These are phyloP conservation scores for Geotrichum bryndzae DNA, from an alignment of 1,139 yeast genomes.

Conservation along the genomic window DNA sequence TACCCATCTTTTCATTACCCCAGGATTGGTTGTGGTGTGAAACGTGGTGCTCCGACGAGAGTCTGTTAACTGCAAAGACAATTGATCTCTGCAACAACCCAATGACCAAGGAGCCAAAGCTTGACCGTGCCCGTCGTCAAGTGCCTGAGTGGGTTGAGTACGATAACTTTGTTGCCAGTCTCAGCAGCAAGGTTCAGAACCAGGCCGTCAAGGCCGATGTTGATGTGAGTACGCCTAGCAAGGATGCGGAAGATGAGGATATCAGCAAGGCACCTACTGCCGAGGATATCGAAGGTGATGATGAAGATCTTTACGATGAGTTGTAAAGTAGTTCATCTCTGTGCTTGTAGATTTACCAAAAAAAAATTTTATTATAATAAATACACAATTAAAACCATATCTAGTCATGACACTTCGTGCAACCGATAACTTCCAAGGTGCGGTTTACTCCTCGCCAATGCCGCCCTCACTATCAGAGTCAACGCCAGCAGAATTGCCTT, in stretches of 20 bases:
- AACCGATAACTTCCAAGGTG: not conserved
- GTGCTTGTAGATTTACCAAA: not conserved
- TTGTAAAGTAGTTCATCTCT: not conserved
- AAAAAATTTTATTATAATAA: not conserved
- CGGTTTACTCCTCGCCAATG: not conserved
- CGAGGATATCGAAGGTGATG: constrained; percentile 2
- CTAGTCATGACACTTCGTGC: not conserved
- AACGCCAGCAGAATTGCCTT: not conserved
- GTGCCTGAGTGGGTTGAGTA: constrained; percentile 72
- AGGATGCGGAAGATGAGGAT: constrained; percentile 18
- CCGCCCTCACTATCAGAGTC: not conserved
- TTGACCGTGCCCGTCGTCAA: constrained; percentile 66
- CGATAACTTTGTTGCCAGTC: constrained; percentile 46
- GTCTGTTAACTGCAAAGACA: constrained; percentile 58
- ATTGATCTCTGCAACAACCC: constrained; percentile 84
- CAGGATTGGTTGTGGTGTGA: constrained; percentile 93
- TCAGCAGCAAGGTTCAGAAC: constrained; percentile 21
- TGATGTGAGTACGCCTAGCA: constrained; percentile 19
- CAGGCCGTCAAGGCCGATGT: constrained; percentile 16
- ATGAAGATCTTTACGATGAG: constrained; percentile 9
- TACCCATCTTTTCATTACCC: constrained; percentile 68
- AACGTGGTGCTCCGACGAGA: constrained; percentile 79
- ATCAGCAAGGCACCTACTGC: not conserved
- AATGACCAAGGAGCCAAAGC: constrained; percentile 66
- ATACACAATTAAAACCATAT: not conserved